Evolutionary conservation across 352 stramenopile genomes (phyloP), one percentile per base, ranked within the genome.

Genomic region (Pythium biforme): DNA sequence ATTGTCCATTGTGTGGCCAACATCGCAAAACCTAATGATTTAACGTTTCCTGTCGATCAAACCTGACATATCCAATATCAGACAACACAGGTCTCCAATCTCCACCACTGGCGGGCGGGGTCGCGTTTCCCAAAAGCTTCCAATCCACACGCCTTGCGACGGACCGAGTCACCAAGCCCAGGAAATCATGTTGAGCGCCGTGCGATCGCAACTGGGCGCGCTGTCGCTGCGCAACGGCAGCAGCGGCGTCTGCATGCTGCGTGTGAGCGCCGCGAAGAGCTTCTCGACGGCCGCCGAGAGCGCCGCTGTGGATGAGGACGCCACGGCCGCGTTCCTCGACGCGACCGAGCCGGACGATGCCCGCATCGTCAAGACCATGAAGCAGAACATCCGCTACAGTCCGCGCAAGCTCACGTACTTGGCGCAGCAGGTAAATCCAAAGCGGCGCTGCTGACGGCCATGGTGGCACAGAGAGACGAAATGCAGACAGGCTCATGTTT

Each of bases 321-420:
- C 79, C 34, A 88, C 76, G 1, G 73, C 71, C 12, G 80, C 72
- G 46, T 90, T 92, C 62, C 70, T 92, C 46, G 81, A 73, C 55
- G 77, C 80, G 23, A 87, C 80, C 48, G 76, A 82, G 25, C 70
- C 82, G 10, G 51, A 62, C 5, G 81, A 90, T 34, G 50, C 66
- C 17, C 85, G 85, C 52, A 73, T 60, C 15, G 81, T 94, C 27
- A 89, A 88, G 66, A 94, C 85, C 3, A 83, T 91, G 63, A 94
- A 92, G 71, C 81, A 88, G 58, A 76, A 86, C 55, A 89, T 95
- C 51, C 86, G 86, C 57, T 81, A 73, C 40, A 95, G 86, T 33
- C 86, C 83, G 12, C 83, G 83, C 68, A 95, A 95, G 71, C 62
- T 95, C 46, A 79, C 81, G 65, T 89, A 92, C 59, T 56, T 95